Evolutionary conservation across 805 yeast genomes (phyloP).

Genomic region (Ogataea paraovalis): DNA sequence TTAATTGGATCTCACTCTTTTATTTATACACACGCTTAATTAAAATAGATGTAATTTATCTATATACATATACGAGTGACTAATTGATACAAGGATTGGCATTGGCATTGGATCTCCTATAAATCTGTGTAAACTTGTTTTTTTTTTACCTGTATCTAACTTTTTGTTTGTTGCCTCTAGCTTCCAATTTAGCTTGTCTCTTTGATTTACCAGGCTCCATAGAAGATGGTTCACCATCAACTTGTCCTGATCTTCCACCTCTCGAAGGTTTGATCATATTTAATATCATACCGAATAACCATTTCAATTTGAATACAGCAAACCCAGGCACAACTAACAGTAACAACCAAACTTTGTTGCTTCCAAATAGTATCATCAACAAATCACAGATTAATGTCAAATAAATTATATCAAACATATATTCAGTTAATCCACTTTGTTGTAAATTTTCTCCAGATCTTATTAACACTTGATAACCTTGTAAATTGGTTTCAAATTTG

Average conservation of each 20-base stretch:
- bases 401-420: conserved; percentile 66
- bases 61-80: background rate
- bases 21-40: too few species aligned
- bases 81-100: background rate
- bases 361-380: conserved; percentile 50
- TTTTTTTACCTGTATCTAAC: conserved; percentile 9
- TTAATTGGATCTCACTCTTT: too few species aligned
- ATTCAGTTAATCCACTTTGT: conserved; percentile 66
- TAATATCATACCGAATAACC: conserved; percentile 31
- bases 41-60: background rate
- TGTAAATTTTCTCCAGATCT: conserved; percentile 58
- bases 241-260: conserved; percentile 3
- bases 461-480: conserved; percentile 39
- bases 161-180: conserved; percentile 24
- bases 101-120: too few species aligned
- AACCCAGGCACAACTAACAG: conserved; percentile 49
- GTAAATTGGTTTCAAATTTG: conserved; percentile 32
- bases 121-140: too few species aligned
- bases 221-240: conserved; percentile 3
- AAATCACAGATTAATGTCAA: conserved; percentile 57
- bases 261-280: conserved; percentile 16
- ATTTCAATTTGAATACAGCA: conserved; percentile 44
- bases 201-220: conserved; percentile 28
- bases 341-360: conserved; percentile 57
- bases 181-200: conserved; percentile 39